A percentile compares a stretch with the other conserved stretches of the same genome.
Evolutionary conservation across 176 grass and related monocot genomes (phyloP).

Genomic region (Miscanthus lutarioriparius): DNA sequence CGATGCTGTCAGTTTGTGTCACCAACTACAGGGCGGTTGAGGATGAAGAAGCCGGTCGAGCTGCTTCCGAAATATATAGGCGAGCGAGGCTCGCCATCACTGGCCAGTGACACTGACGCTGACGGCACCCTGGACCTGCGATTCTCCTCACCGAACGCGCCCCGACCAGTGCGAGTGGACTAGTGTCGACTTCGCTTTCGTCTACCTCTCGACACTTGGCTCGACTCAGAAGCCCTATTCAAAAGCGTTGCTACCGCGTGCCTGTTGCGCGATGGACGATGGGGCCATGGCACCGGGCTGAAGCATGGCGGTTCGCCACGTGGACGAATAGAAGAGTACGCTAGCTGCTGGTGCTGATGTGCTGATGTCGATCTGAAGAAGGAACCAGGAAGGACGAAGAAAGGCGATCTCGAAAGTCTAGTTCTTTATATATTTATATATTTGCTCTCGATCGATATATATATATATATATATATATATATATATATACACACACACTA

Average conservation of each 20-base stretch:
- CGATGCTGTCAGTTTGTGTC: not conserved
- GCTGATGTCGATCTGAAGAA: not conserved
- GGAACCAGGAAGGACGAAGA: not conserved
- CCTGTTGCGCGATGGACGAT: not conserved
- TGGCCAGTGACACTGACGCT: not conserved
- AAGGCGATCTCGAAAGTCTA: not conserved
- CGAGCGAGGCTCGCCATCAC: not conserved
- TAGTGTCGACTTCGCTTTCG: not conserved
- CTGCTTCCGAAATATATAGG: not conserved
- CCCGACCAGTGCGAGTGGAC: not conserved
- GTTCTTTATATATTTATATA: not conserved
- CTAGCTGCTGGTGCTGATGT: not conserved
- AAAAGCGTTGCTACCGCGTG: not conserved
- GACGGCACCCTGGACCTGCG: not conserved
- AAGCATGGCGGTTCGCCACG: not conserved
- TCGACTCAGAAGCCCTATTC: not conserved
- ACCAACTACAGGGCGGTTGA: not conserved
- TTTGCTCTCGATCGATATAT: no score
- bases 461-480: no score
- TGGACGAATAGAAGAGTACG: not conserved
- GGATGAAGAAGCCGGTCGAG: conserved; percentile 6
- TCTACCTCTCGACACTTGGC: conserved; percentile 8
- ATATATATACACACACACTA: no score
- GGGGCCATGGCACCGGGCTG: not conserved
- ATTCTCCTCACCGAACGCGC: conserved; percentile 1